Percentiles rank a stretch among this genome's conserved stretches.
These are phyloP conservation scores for Escallonia rubra DNA, from an alignment of 129 eudicot species.

Conservation along the genomic window DNA sequence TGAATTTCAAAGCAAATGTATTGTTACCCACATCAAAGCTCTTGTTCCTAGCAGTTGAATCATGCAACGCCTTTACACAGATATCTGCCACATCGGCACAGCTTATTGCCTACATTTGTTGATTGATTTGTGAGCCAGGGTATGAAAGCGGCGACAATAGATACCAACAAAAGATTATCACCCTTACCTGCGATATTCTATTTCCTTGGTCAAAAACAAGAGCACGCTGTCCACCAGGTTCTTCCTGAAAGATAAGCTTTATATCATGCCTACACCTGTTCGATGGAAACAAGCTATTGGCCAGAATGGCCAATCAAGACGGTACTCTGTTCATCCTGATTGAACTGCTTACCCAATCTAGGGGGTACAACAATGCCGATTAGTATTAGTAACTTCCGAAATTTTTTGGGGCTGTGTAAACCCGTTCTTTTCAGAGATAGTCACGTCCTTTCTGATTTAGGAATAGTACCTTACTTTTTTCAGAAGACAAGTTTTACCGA, in stretches of 20 bases:
- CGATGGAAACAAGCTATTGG: no score
- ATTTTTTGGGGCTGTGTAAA: no score
- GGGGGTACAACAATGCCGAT: no score
- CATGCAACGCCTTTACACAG: constrained; percentile 96
- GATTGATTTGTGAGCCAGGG: constrained; percentile 6
- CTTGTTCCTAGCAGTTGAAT: constrained; percentile 95
- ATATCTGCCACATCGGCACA: constrained; percentile 99
- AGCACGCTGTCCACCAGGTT: constrained; percentile 98
- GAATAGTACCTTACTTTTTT: no score
- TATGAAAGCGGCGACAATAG: neutral
- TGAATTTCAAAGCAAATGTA: neutral
- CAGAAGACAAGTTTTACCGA: no score
- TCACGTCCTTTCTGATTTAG: no score
- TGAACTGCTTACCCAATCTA: no score
- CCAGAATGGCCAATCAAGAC: no score
- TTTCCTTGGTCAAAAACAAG: constrained; percentile 98
- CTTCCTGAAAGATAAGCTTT: constrained; percentile 49
- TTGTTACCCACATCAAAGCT: constrained; percentile 81
- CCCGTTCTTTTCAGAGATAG: no score
- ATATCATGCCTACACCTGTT: neutral
- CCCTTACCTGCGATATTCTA: constrained; percentile 84
- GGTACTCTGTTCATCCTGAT: no score
- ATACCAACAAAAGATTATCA: neutral
- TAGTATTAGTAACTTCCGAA: no score
- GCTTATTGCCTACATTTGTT: constrained; percentile 71